These are phyloP conservation scores for Evernia prunastri DNA, from an alignment of 495 filamentous ascomycete species.

Conservation along the genomic window DNA sequence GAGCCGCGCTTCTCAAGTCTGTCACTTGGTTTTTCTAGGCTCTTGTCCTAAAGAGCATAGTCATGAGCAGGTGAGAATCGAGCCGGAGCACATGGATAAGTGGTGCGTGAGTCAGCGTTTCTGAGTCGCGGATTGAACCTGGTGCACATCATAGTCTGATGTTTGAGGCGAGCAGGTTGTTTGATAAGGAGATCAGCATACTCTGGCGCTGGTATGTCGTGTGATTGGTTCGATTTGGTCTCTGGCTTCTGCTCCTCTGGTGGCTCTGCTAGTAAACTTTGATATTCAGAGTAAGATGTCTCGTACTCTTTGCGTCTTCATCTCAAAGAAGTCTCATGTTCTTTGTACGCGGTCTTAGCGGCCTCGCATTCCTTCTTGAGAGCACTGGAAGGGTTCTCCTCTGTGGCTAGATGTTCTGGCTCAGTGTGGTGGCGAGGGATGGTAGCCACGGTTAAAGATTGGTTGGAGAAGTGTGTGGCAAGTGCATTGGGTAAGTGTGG, in stretches of 20 bases:
- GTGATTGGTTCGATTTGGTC: too few relatives aligned
- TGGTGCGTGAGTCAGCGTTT: background rate
- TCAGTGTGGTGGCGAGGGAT: background rate
- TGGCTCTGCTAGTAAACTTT: too few relatives aligned
- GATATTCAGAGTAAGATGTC: background rate
- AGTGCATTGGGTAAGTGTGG: background rate
- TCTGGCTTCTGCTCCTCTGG: too few relatives aligned
- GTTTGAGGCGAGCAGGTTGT: background rate
- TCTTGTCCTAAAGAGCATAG: background rate
- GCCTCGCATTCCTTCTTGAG: background rate
- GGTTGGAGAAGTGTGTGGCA: background rate
- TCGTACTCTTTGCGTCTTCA: background rate
- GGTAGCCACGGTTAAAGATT: background rate
- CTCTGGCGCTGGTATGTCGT: background rate
- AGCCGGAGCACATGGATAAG: background rate
- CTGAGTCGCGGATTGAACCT: background rate
- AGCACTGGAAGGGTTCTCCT: background rate
- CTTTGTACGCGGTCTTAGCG: background rate
- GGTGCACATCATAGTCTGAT: background rate
- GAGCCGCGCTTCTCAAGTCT: background rate
- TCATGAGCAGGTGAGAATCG: background rate
- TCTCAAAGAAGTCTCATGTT: accelerated
- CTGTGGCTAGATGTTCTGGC: background rate
- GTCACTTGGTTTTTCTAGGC: background rate
- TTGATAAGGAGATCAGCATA: background rate